Evolutionary conservation across 1,139 yeast genomes (phyloP).

Genomic region (Yamadazyma sp.): DNA sequence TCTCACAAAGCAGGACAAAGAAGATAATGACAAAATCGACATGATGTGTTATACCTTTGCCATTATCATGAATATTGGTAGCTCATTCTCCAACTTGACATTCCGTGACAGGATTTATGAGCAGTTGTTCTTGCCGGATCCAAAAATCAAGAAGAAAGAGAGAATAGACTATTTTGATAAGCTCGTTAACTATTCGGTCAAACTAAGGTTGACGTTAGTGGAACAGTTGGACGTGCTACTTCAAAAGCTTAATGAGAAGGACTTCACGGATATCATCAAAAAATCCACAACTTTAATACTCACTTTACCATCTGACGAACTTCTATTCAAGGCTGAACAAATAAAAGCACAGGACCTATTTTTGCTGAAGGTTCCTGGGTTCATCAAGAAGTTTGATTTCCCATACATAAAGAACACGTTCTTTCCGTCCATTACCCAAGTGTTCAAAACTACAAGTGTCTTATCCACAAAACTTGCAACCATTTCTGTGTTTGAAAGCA

Average conservation of each 20-base stretch:
- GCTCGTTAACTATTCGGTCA: constrained; percentile 34
- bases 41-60: constrained; percentile 56
- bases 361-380: constrained; percentile 43
- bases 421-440: constrained; percentile 67
- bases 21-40: constrained; percentile 16
- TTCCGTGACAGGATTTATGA: constrained; percentile 69
- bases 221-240: constrained; percentile 55
- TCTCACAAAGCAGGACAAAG: constrained; percentile 14
- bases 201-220: constrained; percentile 44
- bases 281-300: constrained; percentile 28
- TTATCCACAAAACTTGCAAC: constrained; percentile 74
- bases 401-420: constrained; percentile 71
- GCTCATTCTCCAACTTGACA: constrained; percentile 67
- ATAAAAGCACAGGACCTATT: constrained; percentile 57
- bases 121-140: constrained; percentile 28
- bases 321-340: constrained; percentile 30
- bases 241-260: constrained; percentile 51
- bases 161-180: constrained; percentile 37
- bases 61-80: constrained; percentile 64
- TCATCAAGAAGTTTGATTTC: constrained; percentile 59
- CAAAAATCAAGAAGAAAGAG: constrained; percentile 37
- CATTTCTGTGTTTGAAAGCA: constrained; percentile 58
- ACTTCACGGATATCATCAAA: constrained; percentile 35
- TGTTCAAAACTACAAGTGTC: constrained; percentile 82
- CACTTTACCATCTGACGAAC: constrained; percentile 26